phyloP scores from a whole-genome alignment of 2,329 filamentous ascomycete species.

The Ascochyta viciae-villosae region DNA sequence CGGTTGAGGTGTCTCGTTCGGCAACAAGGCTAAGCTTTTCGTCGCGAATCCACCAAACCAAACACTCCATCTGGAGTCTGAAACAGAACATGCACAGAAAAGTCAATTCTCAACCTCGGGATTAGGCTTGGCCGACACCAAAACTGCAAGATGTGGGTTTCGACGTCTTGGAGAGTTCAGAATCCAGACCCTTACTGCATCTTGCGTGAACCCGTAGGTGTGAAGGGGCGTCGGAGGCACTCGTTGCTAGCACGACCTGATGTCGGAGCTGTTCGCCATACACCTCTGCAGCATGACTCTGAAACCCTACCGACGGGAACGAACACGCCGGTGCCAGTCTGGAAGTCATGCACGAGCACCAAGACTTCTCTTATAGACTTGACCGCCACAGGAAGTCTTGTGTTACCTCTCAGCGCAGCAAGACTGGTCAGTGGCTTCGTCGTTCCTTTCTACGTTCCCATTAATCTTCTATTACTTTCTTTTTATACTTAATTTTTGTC shows the following conservation, averaged over 20 bases:
- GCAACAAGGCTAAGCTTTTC: conserved; percentile 26
- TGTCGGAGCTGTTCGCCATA: conserved; percentile 23
- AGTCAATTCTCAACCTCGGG: conserved; percentile 30
- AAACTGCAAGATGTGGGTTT: conserved; percentile 25
- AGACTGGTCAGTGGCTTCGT: conserved; percentile 41
- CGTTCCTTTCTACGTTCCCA: conserved; percentile 36
- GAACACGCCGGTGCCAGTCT: conserved; percentile 23
- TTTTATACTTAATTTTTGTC: conserved; percentile 32
- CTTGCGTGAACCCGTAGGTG: conserved; percentile 22
- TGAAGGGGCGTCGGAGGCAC: conserved; percentile 20
- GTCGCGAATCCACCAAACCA: conserved; percentile 34
- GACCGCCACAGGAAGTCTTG: conserved; percentile 20
- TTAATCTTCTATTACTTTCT: conserved; percentile 28
- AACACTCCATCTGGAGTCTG: conserved; percentile 32
- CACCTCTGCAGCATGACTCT: conserved; percentile 27
- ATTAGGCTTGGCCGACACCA: conserved; percentile 32
- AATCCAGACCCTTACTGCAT: conserved; percentile 9
- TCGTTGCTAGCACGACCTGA: conserved; percentile 22
- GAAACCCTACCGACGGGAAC: conserved; percentile 28
- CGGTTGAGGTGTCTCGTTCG: not conserved
- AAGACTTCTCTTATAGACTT: conserved; percentile 34
- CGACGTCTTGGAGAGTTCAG: conserved; percentile 18
- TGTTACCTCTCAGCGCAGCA: conserved; percentile 32
- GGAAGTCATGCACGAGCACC: conserved; percentile 16
- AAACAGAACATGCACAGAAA: conserved; percentile 38